Evolutionary conservation across 495 filamentous ascomycete species (phyloP), one percentile per base, ranked within the genome.

Genomic region (Penicillium subrubescens): DNA sequence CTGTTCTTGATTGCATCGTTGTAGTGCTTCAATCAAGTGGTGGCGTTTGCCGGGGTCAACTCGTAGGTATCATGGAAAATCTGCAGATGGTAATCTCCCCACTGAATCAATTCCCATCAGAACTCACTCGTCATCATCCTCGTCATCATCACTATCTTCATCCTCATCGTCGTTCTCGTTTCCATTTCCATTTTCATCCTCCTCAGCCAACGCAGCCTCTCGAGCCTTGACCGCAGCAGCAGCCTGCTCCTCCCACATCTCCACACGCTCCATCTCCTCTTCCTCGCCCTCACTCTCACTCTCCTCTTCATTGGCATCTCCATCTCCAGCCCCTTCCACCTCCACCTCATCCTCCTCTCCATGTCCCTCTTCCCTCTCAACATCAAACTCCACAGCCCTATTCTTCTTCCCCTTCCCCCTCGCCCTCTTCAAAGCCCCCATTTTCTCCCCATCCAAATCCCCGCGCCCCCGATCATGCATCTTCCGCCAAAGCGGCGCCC

Each of bases 211-310:
- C 7, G 53, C 53, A 34, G 31, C 53, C 33, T 56, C 53, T 39
- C 68, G 71, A 21, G 72, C 72, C n/a, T 65, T 68, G 44, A 65
- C 58, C 11, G 72, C 72, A 31, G 68, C 73, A 41, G 68, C 72
- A 61, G 70, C 72, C 57, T 73, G 65, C 50, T 67, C 70, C 60
- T 76, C 73, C 53, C 70, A 27, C 63, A 79, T 67, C 59, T 73
- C 75, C 46, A 58, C 66, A 29, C 73, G 60, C 62, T 77, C 67
- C 48, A 74, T 71, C 54, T 70, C 75, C 60, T 77, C 73, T 71
- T 78, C 76, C 60, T 79, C 73, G 6, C 77, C 70, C 63, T 79
- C 74, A 69, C 75, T 75, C 63, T 79, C 74, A 69, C 75, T 75
- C 60, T 79, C 50, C 46, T 66, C 63, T 17, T 48, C 60, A n/a